Evolutionary conservation across 2,329 filamentous ascomycete species (phyloP).

Genomic region (Arthrocladium fulminans): DNA sequence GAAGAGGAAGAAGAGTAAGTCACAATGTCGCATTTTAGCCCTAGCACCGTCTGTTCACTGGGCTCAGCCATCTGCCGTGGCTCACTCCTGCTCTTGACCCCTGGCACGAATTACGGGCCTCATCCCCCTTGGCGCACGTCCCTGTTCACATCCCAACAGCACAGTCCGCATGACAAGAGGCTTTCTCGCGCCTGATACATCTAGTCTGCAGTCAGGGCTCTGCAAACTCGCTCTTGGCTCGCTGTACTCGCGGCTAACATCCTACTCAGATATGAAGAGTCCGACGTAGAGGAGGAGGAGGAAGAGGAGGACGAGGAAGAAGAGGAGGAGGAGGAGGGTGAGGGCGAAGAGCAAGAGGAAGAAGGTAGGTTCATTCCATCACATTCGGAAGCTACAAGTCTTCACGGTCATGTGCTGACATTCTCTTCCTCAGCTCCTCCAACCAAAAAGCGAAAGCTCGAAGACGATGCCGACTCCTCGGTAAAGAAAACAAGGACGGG

Average conservation of each 20-base stretch:
- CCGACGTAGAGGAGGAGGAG: conserved; percentile 27
- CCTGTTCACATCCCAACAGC: background rate
- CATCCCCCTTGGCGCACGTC: background rate
- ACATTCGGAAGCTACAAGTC: background rate
- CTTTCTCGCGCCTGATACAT: too few species aligned
- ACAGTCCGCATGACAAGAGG: too few species aligned
- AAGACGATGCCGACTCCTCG: conserved; percentile 15
- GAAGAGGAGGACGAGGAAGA: conserved; percentile 29
- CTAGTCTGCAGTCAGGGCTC: background rate
- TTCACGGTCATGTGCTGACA: conserved; percentile 2
- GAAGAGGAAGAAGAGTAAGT: conserved; percentile 43
- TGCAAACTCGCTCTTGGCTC: background rate
- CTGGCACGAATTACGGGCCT: too few species aligned
- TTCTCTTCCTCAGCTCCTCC: conserved; percentile 11
- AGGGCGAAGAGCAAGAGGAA: conserved; percentile 1
- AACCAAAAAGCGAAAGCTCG: conserved; percentile 22
- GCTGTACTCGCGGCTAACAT: conserved; percentile 1
- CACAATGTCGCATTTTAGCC: conserved; percentile 20
- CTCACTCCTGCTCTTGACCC: too few species aligned
- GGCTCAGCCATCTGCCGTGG: conserved; percentile 3
- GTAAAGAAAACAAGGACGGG: conserved; percentile 19
- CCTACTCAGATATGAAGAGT: conserved; percentile 27
- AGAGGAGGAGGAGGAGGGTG: conserved; percentile 14
- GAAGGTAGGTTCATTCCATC: conserved; percentile 8
- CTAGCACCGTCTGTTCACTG: background rate